Conservation (phyloP, 768 basidiomycete genomes). For the Suillus subluteus region DNA sequence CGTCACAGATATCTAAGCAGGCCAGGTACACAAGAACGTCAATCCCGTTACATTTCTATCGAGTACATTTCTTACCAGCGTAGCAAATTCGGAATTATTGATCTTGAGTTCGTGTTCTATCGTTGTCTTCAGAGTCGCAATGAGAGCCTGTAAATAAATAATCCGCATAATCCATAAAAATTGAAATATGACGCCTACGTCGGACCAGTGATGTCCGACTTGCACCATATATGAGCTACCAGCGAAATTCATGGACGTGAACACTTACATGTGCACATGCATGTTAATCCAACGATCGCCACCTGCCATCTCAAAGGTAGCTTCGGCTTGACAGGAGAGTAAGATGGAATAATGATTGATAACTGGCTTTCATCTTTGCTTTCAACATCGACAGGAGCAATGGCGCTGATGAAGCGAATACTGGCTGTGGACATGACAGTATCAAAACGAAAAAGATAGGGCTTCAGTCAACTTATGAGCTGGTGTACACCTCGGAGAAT, state of each 20-base stretch:
- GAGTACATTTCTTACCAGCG: constrained; percentile 32
- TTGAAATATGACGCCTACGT: constrained; percentile 30
- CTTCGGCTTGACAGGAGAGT: constrained; percentile 26
- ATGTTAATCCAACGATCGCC: constrained; percentile 40
- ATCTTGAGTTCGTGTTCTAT: constrained; percentile 45
- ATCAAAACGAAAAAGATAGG: background rate
- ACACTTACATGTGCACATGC: constrained; percentile 43
- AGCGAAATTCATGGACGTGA: constrained; percentile 2
- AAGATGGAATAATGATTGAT: background rate
- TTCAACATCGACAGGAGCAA: background rate
- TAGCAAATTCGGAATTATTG: constrained; percentile 49
- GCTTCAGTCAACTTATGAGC: background rate
- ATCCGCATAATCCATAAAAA: background rate
- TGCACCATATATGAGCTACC: constrained; percentile 2
- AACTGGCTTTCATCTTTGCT: background rate
- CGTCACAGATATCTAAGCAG: constrained; percentile 37
- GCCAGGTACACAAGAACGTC: background rate
- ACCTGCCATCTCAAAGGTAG: constrained; percentile 41
- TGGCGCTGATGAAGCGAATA: background rate
- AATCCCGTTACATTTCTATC: background rate
- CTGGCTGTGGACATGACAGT: background rate
- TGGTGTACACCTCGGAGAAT: background rate
- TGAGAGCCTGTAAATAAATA: constrained; percentile 34
- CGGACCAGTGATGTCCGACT: constrained; percentile 50
- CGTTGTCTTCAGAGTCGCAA: constrained; percentile 46